Base-by-base conservation (phyloP, 2,329 filamentous ascomycete species). In the Helminthosporium solani region DNA sequence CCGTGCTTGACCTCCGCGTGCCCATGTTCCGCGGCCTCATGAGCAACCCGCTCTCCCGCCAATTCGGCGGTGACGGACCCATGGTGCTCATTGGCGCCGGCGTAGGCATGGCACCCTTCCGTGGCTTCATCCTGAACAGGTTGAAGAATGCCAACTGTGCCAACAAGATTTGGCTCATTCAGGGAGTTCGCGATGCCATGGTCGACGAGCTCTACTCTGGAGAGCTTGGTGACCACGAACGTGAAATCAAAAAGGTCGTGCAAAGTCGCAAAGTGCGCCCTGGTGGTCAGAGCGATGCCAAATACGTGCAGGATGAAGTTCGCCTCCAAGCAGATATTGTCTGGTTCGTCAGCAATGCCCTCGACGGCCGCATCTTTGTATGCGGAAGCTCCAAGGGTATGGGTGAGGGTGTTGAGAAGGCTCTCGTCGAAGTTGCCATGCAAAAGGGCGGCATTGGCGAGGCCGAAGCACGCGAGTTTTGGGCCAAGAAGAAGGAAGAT, bases 1-100 rank as follows among this genome's bases (percentile, higher is more conserved):
- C 64, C 41, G 61, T 74, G 19, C 73, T 82, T 2, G 81, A 90
- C 56, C 66, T 97, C 14, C 84, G 88, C 58, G 77, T 97, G 4
- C 94, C 94, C 60, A 96, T 99, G 89, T 99, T 99, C 81, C 90
- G 95, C 64, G 94, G 94, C 0, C 78, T 99, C 34, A 99, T 99
- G 94, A 86, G 90, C 51, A 99, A 99, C 70, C 94, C 94, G 0
- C 80, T 99, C 1, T 94, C 91, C 9, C 87, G 86, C 65, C 85
- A 96, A 65, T 99, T 97, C 66, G 86, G 90, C 42, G 85, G 88
- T 2, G 92, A 99, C 67, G 94, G 94, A 0, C 94, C 94, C 0
- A 99, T 99, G 94, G 84, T 99, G 30, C 81, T 99, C 38, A 96
- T 99, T 59, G 94, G 94, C 25, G 94, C 94, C 3, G 94, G 94